Evolutionary conservation across 768 basidiomycete genomes (phyloP).

Genomic region (Melanogaster broomeanus): DNA sequence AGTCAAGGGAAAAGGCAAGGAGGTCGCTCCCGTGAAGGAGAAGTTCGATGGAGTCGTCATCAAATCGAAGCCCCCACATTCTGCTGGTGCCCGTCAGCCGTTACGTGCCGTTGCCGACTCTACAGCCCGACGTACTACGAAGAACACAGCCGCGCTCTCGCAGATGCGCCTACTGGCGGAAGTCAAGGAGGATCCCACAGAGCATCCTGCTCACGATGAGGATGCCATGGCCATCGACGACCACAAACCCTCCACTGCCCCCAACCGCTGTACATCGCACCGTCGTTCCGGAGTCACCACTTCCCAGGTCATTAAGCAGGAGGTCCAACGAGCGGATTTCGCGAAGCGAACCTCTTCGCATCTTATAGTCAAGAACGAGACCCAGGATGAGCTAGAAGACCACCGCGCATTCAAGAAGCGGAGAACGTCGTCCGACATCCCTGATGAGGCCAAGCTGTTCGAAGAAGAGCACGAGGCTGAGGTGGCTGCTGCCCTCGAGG

Average conservation of each 20-base stretch:
- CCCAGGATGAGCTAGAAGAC: conserved; percentile 55
- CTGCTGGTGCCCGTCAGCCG: conserved; percentile 47
- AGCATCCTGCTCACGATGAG: conserved; percentile 37
- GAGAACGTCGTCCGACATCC: conserved; percentile 67
- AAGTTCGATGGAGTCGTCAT: conserved; percentile 66
- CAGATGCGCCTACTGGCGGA: conserved; percentile 26
- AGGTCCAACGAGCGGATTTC: conserved; percentile 28
- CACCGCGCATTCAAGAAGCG: conserved; percentile 71
- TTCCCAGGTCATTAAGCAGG: conserved; percentile 27
- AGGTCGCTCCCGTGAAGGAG: conserved; percentile 41
- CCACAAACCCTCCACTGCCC: conserved; percentile 24
- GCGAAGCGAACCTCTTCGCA: conserved; percentile 34
- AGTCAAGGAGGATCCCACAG: conserved; percentile 29
- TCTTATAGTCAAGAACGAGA: conserved; percentile 34
- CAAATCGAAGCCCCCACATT: conserved; percentile 44
- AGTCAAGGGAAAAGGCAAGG: conserved; percentile 60
- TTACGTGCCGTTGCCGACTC: conserved; percentile 50
- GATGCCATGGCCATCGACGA: conserved; percentile 56
- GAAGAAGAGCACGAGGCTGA: conserved; percentile 39
- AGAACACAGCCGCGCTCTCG: conserved; percentile 22
- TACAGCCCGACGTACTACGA: conserved; percentile 40
- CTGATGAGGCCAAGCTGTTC: conserved; percentile 44
- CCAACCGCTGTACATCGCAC: conserved; percentile 8
- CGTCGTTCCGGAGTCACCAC: conserved; percentile 32
- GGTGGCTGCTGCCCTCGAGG: conserved; percentile 44